Evolutionary conservation across 768 basidiomycete species (phyloP), one percentile per base, ranked within the genome.

Genomic region (Macrocybe gigantea): DNA sequence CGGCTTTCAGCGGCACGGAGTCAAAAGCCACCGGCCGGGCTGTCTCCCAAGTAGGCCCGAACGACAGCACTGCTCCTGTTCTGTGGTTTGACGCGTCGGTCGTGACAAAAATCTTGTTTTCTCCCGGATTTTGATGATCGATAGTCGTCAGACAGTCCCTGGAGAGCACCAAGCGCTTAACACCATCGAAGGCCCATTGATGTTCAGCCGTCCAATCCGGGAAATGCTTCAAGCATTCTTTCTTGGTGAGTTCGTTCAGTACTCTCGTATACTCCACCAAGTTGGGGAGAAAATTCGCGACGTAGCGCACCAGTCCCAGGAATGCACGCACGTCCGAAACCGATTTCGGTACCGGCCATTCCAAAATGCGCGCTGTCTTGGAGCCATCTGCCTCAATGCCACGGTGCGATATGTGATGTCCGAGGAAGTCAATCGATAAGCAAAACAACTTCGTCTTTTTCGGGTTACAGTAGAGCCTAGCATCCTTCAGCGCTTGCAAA

Each of bases 21-120:
- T 65, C 15, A 48, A 57, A 50, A 48, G 59, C 43, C 48, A 60
- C 64, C 2, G 65, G 64, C 7, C 59, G 45, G 10, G 65, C 53
- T 1, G 74, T 96, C 94, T 15, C 94, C 93, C 61, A 98, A 95
- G 74, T 98, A 98, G 4, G 83, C 94, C 48, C 94, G 83, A 32
- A 92, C 77, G 49, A 92, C 80, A 5, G 83, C 76, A 66, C 95
- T 96, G 9, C 51, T 8, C 48, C 31, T 10, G 47, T 49, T 3
- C 60, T 52, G 8, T 48, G 51, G n/a, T 31, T 37, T n/a, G 48
- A 57, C 7, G 52, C 53, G 39, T 62, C 53, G 0, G 45, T 57
- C 22, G 22, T 22, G 22, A 22, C 22, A 22, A 22, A 22, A 9
- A 56, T 48, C 12, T 61, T 13, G 31, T 44, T 50, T 6, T 60